phyloP scores from a whole-genome alignment of 768 basidiomycete species.

The Exidia glandulosa region DNA sequence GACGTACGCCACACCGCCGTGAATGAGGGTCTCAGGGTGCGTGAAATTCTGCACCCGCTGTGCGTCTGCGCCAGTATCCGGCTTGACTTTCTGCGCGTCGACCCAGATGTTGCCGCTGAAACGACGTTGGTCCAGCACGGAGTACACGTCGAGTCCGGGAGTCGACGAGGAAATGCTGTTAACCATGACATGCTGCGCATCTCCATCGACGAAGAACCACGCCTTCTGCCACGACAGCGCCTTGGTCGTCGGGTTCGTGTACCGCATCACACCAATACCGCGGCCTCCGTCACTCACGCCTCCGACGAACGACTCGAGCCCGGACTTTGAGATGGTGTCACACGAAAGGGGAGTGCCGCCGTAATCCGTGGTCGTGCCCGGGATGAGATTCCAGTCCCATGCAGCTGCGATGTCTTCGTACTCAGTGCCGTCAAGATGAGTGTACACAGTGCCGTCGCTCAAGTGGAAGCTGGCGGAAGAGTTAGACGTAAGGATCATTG shows the following conservation, averaged over 20 bases:
- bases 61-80: slow-evolving; percentile 3
- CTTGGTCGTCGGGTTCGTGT: slow-evolving; percentile 49
- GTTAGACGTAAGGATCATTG: background rate
- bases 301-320: slow-evolving; percentile 50
- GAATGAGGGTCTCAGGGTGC: slow-evolving; percentile 40
- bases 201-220: slow-evolving; percentile 61
- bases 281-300: slow-evolving; percentile 47
- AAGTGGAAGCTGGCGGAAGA: slow-evolving; percentile 47
- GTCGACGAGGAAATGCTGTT: slow-evolving; percentile 31
- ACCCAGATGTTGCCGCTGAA: slow-evolving; percentile 33
- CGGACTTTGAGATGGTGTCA: slow-evolving; percentile 28
- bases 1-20: slow-evolving; percentile 52
- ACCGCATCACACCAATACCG: slow-evolving; percentile 51
- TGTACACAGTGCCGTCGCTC: slow-evolving; percentile 52
- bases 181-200: slow-evolving; percentile 53
- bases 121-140: slow-evolving; percentile 57
- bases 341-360: slow-evolving; percentile 43
- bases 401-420: slow-evolving; percentile 63
- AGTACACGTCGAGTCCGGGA: slow-evolving; percentile 34
- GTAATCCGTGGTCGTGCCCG: slow-evolving; percentile 61
- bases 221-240: slow-evolving; percentile 52
- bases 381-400: slow-evolving; percentile 73
- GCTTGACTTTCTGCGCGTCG: slow-evolving; percentile 18
- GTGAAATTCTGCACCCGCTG: slow-evolving; percentile 12
- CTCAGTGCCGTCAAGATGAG: slow-evolving; percentile 53